Evolutionary conservation across 257 asterid genomes (phyloP).

Genomic region (Salvia hispanica): DNA sequence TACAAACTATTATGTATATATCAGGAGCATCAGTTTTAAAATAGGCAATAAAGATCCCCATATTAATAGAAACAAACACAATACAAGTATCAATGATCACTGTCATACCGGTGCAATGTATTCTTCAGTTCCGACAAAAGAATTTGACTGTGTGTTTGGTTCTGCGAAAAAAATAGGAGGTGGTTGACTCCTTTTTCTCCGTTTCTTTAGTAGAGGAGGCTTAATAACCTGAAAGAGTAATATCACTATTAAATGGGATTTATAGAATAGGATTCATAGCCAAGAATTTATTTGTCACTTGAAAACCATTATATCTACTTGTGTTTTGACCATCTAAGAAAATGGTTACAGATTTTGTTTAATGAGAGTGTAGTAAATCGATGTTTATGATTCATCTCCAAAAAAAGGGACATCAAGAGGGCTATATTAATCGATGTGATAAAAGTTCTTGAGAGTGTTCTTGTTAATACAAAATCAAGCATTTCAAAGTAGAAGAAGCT

Average conservation of each 20-base stretch:
- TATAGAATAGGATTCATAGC: background rate
- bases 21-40: background rate
- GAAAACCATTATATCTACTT: no score
- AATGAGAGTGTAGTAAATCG: no score
- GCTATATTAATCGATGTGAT: background rate
- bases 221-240: slow-evolving; percentile 63
- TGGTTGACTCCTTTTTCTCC: slow-evolving; percentile 73
- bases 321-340: no score
- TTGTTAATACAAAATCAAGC: slow-evolving; percentile 5
- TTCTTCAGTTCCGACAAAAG: slow-evolving; percentile 98
- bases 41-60: background rate
- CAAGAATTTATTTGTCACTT: no score
- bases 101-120: slow-evolving; percentile 91
- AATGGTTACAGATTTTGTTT: background rate
- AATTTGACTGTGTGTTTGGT: slow-evolving; percentile 86
- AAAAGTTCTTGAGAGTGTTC: slow-evolving; percentile 12
- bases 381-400: background rate
- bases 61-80: background rate
- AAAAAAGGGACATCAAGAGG: background rate
- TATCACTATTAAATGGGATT: slow-evolving; percentile 8
- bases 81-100: background rate
- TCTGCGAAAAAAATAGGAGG: slow-evolving; percentile 89
- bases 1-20: slow-evolving; percentile 19
- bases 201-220: slow-evolving; percentile 57
- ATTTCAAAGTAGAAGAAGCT: background rate